phyloP scores from a whole-genome alignment of 805 yeast species.

The Monosporozyma yasuniensis region DNA sequence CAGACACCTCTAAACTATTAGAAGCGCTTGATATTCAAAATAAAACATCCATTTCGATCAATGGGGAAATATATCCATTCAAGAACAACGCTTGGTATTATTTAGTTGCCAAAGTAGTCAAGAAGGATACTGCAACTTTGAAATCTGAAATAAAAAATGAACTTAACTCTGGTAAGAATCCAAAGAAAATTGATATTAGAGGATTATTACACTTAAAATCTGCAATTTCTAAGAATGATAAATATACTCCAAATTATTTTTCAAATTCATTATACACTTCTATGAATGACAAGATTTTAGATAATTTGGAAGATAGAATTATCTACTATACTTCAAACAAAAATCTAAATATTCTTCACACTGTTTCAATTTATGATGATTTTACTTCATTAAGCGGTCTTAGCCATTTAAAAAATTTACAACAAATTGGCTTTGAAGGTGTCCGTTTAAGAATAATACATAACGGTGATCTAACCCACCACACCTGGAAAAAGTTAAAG shows the following conservation, averaged over 20 bases:
- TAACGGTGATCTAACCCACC: slow-evolving; percentile 13
- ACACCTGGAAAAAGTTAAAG: slow-evolving; percentile 17
- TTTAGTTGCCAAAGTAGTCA: slow-evolving; percentile 42
- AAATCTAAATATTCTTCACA: slow-evolving; percentile 23
- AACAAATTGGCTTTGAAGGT: slow-evolving; percentile 23
- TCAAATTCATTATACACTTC: slow-evolving; percentile 27
- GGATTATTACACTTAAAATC: slow-evolving; percentile 26
- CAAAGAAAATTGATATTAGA: slow-evolving; percentile 18
- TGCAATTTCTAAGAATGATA: slow-evolving; percentile 36
- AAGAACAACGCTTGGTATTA: slow-evolving; percentile 45
- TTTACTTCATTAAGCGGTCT: slow-evolving; percentile 33
- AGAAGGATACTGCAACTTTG: slow-evolving; percentile 38
- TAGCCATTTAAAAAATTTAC: slow-evolving; percentile 36
- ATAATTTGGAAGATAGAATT: slow-evolving; percentile 13
- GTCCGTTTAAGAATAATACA: slow-evolving; percentile 36
- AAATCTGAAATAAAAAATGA: slow-evolving; percentile 15
- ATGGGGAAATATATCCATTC: slow-evolving; percentile 60
- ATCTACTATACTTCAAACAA: slow-evolving; percentile 14
- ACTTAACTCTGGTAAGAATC: slow-evolving; percentile 8
- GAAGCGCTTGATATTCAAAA: slow-evolving; percentile 34
- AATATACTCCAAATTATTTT: slow-evolving; percentile 42
- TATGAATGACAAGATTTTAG: slow-evolving; percentile 16
- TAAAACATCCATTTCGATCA: slow-evolving; percentile 48
- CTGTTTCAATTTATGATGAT: slow-evolving; percentile 53
- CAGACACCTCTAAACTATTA: slow-evolving; percentile 23